Evolutionary conservation across 257 asterid genomes (phyloP).

Genomic region (Solanum verrucosum): DNA sequence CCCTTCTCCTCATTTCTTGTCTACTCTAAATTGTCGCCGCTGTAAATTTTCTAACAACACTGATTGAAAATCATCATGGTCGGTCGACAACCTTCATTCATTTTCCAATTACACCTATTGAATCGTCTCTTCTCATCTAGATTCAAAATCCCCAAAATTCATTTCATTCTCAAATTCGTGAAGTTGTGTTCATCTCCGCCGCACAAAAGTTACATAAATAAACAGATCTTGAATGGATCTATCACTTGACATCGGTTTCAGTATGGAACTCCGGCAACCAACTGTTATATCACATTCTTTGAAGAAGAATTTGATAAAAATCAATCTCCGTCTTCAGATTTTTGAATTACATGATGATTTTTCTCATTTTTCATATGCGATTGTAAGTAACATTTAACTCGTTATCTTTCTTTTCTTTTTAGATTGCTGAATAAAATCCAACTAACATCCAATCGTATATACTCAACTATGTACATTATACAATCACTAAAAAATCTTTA

Average conservation of each 20-base stretch:
- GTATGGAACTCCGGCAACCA: background rate
- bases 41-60: background rate
- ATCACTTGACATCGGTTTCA: background rate
- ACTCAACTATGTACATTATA: background rate
- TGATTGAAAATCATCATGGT: background rate
- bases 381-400: background rate
- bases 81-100: background rate
- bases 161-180: background rate
- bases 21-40: background rate
- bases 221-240: background rate
- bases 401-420: background rate
- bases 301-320: background rate
- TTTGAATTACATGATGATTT: background rate
- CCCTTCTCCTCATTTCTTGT: background rate
- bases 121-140: background rate
- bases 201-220: background rate
- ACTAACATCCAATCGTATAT: background rate
- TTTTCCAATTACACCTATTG: background rate
- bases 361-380: background rate
- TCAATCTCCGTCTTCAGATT: background rate
- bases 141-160: background rate
- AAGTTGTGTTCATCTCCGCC: background rate
- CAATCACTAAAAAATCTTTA: background rate
- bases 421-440: background rate
- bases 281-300: background rate